Evolutionary conservation across 1,139 yeast genomes (phyloP).

Genomic region (Scheffersomyces titani): DNA sequence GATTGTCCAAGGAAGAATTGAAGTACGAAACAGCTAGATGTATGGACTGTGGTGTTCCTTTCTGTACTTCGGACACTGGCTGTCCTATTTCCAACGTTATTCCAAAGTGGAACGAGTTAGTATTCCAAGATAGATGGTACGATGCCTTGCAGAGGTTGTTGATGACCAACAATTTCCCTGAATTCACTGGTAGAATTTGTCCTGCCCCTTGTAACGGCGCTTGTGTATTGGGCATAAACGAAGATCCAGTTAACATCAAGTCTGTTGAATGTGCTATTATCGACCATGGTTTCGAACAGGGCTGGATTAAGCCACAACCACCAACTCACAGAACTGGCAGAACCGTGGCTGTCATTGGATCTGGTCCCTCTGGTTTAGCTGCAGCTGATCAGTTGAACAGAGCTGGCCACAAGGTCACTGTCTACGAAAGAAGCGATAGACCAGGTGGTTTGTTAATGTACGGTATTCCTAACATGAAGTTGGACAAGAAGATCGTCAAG

Average conservation of each 20-base stretch:
- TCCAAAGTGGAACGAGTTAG: conserved; percentile 97
- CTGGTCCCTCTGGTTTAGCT: conserved; percentile 97
- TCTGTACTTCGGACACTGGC: conserved; percentile 97
- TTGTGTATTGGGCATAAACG: conserved; percentile 91
- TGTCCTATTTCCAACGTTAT: conserved; percentile 97
- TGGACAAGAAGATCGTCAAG: conserved; percentile 89
- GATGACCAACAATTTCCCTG: conserved; percentile 98
- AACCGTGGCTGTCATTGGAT: conserved; percentile 84
- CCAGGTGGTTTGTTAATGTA: conserved; percentile 98
- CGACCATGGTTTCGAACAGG: conserved; percentile 94
- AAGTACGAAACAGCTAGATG: conserved; percentile 96
- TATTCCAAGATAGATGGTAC: conserved; percentile 92
- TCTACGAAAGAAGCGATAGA: conserved; percentile 91
- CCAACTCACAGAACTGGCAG: conserved; percentile 83
- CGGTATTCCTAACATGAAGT: conserved; percentile 99
- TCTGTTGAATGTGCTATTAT: conserved; percentile 95
- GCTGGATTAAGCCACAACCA: conserved; percentile 89
- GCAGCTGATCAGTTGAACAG: conserved; percentile 95
- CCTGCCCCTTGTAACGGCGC: conserved; percentile 99
- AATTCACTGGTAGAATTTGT: conserved; percentile 96
- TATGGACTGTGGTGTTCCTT: conserved; percentile 99
- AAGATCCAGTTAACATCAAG: conserved; percentile 95
- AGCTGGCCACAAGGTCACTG: conserved; percentile 91
- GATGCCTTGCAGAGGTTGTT: conserved; percentile 89
- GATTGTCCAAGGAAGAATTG: conserved; percentile 84